Conservation (phyloP, 352 stramenopile genomes). For the Pythium utonaiense region DNA sequence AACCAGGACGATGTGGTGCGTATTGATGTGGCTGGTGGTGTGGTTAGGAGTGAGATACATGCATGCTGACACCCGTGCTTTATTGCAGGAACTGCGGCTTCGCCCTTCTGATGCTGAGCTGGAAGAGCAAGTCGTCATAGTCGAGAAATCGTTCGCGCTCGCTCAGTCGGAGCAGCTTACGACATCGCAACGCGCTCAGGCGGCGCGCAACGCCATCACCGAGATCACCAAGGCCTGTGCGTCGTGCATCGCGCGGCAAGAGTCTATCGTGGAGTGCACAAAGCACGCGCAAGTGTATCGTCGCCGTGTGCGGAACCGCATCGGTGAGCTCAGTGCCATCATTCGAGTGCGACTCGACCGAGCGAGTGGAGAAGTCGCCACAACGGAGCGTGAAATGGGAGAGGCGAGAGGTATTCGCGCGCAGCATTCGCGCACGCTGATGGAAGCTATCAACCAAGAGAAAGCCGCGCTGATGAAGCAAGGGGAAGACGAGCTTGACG, state of each 20-base stretch:
- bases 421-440: constrained; percentile 3
- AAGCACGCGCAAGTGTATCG: constrained; percentile 19
- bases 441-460: constrained; percentile 5
- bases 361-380: constrained; percentile 11
- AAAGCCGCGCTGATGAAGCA: background rate
- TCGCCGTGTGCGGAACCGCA: constrained; percentile 12
- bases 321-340: constrained; percentile 24
- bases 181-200: constrained; percentile 26
- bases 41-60: background rate
- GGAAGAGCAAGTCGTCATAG: constrained; percentile 1
- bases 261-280: constrained; percentile 26
- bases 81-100: constrained; percentile 18
- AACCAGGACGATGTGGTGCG: constrained; percentile 22
- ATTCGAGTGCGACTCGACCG: constrained; percentile 24
- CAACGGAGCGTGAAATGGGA: constrained; percentile 21
- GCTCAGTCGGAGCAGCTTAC: constrained; percentile 11
- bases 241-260: constrained; percentile 35
- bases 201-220: constrained; percentile 40
- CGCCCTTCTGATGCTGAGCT: constrained; percentile 13
- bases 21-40: background rate
- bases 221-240: constrained; percentile 37
- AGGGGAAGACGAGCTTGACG: constrained; percentile 17
- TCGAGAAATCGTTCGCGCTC: constrained; percentile 13
- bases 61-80: too few species aligned
- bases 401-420: constrained; percentile 11